Base-by-base conservation (phyloP, 495 filamentous ascomycete genomes). In the Penicillium paradoxum region DNA sequence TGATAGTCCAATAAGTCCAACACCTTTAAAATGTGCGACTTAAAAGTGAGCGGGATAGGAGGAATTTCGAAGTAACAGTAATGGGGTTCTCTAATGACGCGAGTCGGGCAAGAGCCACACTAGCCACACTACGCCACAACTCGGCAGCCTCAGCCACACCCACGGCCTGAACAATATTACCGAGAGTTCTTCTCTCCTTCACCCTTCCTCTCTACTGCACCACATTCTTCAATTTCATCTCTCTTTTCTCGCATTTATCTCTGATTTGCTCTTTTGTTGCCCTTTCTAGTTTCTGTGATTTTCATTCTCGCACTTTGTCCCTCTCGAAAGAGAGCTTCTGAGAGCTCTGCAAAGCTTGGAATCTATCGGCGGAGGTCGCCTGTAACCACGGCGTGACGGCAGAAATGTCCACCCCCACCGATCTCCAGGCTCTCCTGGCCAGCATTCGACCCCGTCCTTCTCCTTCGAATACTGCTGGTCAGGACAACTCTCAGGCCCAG, bases 391-490 rank as follows among this genome's bases (percentile, higher is more conserved):
- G 65, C 67, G 65, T 64, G 65, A 37, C 56, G 73, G 66, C 72
- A 76, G 73, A 76, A 73, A 77, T 77, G 74, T 76, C 74, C 60
- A 75, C 71, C 65, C 70, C 74, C 43, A 74, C 69, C 59, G 69
- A 77, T 68, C 58, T 77, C 52, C 74, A 76, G 63, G 72, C 74
- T 61, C 71, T 77, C 33, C 59, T 77, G 62, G 73, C 73, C 50
- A 74, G 69, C 56, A 73, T 77, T 54, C 64, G 71, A 49, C 68
- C 72, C 19, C 72, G 73, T 45, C 72, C 73, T 4, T 71, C 70
- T 18, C 71, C 68, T 13, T 63, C 68, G 18, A 63, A 61, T 54
- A 68, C 56, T 17, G 55, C 71, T 51, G 62, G 62, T 37, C 73
- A 69, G 54, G 72, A 74, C 44, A 47, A 63, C 44, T 50, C 51